Base-by-base conservation (phyloP, 2,329 filamentous ascomycete genomes). In the Scedosporium apiospermum region DNA sequence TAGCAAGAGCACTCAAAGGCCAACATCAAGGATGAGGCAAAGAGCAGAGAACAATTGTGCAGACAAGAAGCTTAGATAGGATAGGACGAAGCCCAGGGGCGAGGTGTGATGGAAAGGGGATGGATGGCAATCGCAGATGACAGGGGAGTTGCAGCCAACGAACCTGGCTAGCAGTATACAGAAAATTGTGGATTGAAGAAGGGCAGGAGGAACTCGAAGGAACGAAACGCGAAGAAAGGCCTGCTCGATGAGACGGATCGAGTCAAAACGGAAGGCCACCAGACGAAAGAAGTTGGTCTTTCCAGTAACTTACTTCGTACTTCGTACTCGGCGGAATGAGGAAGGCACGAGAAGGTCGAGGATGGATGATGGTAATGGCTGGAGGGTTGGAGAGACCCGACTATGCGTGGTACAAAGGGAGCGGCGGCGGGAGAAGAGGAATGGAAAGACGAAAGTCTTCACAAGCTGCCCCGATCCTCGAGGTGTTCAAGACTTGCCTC, bases 401-500 rank as follows among this genome's bases (percentile, higher is more conserved):
- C 34, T 55, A 12, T 55, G 21, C 23, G 51, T 55, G 23, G 51
- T 18, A 55, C 51, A 21, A 55, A 55, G 51, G 21, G 21, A 26
- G n/a, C 21, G 51, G 12, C 51, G 51, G 51, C 51, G 21, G 51
- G 51, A 55, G 51, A 55, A 55, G 51, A 23, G 23, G 51, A 55
- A 23, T 26, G 51, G 51, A 55, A 55, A 55, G 51, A 55, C 51
- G 21, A 55, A 23, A 55, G 51, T 55, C 51, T 16, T 55, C 23
- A 16, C 51, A 55, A 55, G 51, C 51, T 55, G 23, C 51, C 51
- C 51, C 51, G 51, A 55, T 55, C 51, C 51, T 55, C 51, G 51
- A 55, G 51, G 51, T 55, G 51, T 55, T 55, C 51, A 55, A 55
- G 51, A 55, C 51, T 27, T 55, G 51, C 51, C 51, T 23, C 51